phyloP scores from a whole-genome alignment of 2,329 filamentous ascomycete genomes.

The Ophiostoma piceae region DNA sequence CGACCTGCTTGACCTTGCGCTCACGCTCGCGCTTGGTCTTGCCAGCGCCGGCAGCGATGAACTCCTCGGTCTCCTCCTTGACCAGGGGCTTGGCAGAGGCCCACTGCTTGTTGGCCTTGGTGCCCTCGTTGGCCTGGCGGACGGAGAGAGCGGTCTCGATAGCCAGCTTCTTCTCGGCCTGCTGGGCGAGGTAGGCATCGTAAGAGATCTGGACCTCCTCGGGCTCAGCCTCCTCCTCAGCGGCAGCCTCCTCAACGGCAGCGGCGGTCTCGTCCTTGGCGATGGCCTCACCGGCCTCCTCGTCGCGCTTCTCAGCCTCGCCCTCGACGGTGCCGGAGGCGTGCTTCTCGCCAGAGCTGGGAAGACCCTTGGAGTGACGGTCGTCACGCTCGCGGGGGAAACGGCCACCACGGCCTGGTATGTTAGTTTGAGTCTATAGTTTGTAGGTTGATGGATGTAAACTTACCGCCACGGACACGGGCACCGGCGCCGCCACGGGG shows the following conservation, averaged over 20 bases:
- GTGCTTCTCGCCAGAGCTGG: conserved; percentile 77
- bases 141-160: conserved; percentile 61
- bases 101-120: conserved; percentile 88
- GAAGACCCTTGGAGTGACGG: conserved; percentile 47
- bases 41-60: conserved; percentile 66
- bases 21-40: conserved; percentile 83
- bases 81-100: conserved; percentile 68
- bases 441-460: not conserved
- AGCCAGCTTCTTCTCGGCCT: conserved; percentile 67
- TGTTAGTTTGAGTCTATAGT: not conserved
- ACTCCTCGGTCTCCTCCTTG: conserved; percentile 66
- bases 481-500: conserved; percentile 54
- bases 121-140: conserved; percentile 89
- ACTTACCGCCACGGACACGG: conserved; percentile 56
- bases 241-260: conserved; percentile 39
- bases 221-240: conserved; percentile 49
- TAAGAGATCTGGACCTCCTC: conserved; percentile 90
- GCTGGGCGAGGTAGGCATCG: conserved; percentile 74
- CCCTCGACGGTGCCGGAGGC: conserved; percentile 81
- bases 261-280: conserved; percentile 80
- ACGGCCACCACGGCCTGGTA: conserved; percentile 49
- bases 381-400: conserved; percentile 52
- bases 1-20: conserved; percentile 82
- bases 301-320: conserved; percentile 79
- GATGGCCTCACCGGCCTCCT: conserved; percentile 84